A percentile compares a stretch with the other conserved stretches of the same genome.
phyloP scores from a whole-genome alignment of 2,329 filamentous ascomycete species.

The Coleophoma cylindrospora region DNA sequence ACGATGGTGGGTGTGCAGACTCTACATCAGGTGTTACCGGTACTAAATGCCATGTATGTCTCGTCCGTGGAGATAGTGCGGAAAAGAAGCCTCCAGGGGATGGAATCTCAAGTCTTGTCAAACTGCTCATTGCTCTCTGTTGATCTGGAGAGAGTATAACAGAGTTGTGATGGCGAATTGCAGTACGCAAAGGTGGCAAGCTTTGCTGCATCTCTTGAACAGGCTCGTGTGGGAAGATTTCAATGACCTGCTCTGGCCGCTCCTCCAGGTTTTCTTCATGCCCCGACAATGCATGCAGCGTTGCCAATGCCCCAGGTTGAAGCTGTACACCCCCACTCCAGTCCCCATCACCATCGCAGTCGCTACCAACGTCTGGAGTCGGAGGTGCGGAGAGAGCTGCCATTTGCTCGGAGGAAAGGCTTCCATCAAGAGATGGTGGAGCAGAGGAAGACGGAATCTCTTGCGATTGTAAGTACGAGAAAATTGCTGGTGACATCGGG shows the following conservation, averaged over 20 bases:
- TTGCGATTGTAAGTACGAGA: constrained; percentile 66
- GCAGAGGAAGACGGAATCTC: constrained; percentile 71
- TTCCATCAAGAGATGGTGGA: constrained; percentile 80
- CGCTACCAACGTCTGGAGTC: constrained; percentile 66
- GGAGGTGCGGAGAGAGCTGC: constrained; percentile 78
- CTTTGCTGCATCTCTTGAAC: constrained; percentile 48
- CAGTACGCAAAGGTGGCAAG: constrained; percentile 44
- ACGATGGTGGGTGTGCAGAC: constrained; percentile 63
- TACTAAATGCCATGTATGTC: constrained; percentile 76
- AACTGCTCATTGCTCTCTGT: constrained; percentile 58
- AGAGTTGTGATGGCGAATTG: constrained; percentile 26
- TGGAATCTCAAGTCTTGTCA: constrained; percentile 81
- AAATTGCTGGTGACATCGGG: constrained; percentile 69
- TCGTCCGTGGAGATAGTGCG: constrained; percentile 68
- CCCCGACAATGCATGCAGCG: constrained; percentile 67
- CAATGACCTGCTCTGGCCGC: constrained; percentile 49
- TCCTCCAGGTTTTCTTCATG: constrained; percentile 55
- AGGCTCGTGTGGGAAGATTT: constrained; percentile 37
- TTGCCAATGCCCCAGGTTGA: constrained; percentile 75
- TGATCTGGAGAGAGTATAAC: constrained; percentile 43
- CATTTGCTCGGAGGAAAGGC: constrained; percentile 81
- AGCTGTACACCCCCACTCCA: constrained; percentile 70
- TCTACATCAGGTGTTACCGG: constrained; percentile 40
- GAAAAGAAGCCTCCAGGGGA: constrained; percentile 92
- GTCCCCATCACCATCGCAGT: constrained; percentile 48